Percentiles rank a stretch among this genome's conserved stretches.
Evolutionary conservation across 768 basidiomycete species (phyloP).

Genomic region (Strobilomyces echinocephalus): DNA sequence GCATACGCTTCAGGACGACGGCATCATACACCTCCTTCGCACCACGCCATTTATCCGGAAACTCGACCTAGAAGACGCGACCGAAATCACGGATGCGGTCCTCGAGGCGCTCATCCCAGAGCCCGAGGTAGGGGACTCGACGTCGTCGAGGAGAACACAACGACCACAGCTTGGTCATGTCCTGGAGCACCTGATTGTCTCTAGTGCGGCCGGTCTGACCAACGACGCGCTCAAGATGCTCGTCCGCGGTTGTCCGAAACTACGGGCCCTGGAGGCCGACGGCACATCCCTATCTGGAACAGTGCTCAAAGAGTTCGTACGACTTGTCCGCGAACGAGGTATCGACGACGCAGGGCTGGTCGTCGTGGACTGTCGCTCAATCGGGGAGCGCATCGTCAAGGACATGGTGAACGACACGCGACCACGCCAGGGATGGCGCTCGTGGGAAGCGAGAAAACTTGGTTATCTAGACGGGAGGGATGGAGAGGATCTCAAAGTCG

Average conservation of each 20-base stretch:
- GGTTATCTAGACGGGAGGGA: slow-evolving; percentile 69
- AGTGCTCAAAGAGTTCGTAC: slow-evolving; percentile 66
- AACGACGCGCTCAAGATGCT: slow-evolving; percentile 61
- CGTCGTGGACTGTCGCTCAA: slow-evolving; percentile 71
- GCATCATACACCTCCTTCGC: slow-evolving; percentile 64
- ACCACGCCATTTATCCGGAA: slow-evolving; percentile 68
- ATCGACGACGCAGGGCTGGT: slow-evolving; percentile 52
- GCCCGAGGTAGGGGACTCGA: slow-evolving; percentile 5
- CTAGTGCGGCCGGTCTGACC: slow-evolving; percentile 58
- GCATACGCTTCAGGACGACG: slow-evolving; percentile 60
- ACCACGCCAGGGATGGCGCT: slow-evolving; percentile 68
- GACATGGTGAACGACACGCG: slow-evolving; percentile 57
- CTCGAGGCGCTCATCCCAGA: slow-evolving; percentile 58
- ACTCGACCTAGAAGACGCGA: slow-evolving; percentile 84
- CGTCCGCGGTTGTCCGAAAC: slow-evolving; percentile 55
- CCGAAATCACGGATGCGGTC: slow-evolving; percentile 68
- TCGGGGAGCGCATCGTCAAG: slow-evolving; percentile 58
- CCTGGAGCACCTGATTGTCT: slow-evolving; percentile 69
- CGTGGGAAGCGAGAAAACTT: slow-evolving; percentile 67
- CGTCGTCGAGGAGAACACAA: slow-evolving; percentile 8
- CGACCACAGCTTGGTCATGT: slow-evolving; percentile 54
- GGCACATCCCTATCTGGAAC: slow-evolving; percentile 64
- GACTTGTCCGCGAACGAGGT: slow-evolving; percentile 44
- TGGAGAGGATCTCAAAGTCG: slow-evolving; percentile 57
- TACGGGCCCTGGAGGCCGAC: slow-evolving; percentile 73